A percentile compares a stretch with the other conserved stretches of the same genome.
Evolutionary conservation across 352 stramenopile genomes (phyloP).

Genomic region (Phytophthora rubi): DNA sequence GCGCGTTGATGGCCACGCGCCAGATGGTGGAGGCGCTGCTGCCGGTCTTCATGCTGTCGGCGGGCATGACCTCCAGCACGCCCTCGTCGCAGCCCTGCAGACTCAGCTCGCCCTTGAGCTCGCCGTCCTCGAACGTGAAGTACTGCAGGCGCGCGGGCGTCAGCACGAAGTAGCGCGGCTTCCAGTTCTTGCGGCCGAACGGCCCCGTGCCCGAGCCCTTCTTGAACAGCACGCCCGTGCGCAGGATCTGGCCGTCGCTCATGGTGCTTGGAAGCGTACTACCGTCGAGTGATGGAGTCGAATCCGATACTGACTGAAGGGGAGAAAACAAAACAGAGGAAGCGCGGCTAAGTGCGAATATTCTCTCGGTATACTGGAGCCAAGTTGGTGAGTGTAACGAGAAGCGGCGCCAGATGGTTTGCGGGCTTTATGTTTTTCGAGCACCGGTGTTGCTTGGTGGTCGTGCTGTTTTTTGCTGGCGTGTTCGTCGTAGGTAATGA

Average conservation of each 20-base stretch:
- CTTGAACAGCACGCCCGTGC: constrained; percentile 86
- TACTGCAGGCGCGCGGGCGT: constrained; percentile 66
- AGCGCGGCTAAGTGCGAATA: constrained; percentile 20
- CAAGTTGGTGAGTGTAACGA: background rate
- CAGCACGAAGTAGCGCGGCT: constrained; percentile 82
- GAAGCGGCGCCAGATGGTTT: background rate
- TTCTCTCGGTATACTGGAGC: background rate
- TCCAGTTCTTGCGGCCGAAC: constrained; percentile 82
- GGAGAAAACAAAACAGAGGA: constrained; percentile 18
- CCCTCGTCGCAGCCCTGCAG: constrained; percentile 64
- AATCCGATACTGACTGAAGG: constrained; percentile 26
- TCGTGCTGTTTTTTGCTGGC: background rate
- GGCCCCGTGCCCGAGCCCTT: constrained; percentile 68
- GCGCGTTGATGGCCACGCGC: constrained; percentile 76
- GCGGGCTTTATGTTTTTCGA: background rate
- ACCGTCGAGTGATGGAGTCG: background rate
- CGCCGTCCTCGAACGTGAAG: constrained; percentile 84
- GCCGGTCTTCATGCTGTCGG: constrained; percentile 76
- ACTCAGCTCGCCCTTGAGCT: constrained; percentile 76
- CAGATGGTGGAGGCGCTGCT: constrained; percentile 79
- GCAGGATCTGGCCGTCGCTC: constrained; percentile 60
- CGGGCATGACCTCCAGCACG: constrained; percentile 82
- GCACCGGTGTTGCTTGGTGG: constrained; percentile 5
- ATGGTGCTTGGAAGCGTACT: constrained; percentile 15
- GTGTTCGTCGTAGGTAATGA: constrained; percentile 10